Conservation (phyloP, 352 stramenopile genomes). For the Phytophthora boehmeriae region DNA sequence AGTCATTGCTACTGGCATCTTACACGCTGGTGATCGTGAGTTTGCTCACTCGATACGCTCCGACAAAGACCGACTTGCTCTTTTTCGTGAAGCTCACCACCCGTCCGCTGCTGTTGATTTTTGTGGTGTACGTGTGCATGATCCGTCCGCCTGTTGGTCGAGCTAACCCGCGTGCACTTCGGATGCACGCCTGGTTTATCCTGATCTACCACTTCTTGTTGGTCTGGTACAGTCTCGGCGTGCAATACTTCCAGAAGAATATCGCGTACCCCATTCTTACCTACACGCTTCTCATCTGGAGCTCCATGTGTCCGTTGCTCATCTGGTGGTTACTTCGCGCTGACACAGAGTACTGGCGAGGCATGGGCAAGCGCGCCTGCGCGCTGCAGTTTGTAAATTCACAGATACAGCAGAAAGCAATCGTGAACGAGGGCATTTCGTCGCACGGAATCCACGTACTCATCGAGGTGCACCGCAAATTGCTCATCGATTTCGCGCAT, state of each 20-base stretch:
- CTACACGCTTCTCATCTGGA: slow-evolving; percentile 32
- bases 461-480: slow-evolving; percentile 68
- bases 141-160: slow-evolving; percentile 25
- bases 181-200: slow-evolving; percentile 38
- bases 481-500: slow-evolving; percentile 64
- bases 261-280: slow-evolving; percentile 15
- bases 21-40: slow-evolving; percentile 46
- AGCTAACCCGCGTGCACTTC: slow-evolving; percentile 25
- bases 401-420: slow-evolving; percentile 6
- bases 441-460: slow-evolving; percentile 50
- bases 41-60: slow-evolving; percentile 10
- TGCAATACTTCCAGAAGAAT: slow-evolving; percentile 9
- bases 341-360: slow-evolving; percentile 50
- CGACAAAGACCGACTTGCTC: neutral
- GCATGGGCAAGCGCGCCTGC: slow-evolving; percentile 37
- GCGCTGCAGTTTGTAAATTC: slow-evolving; percentile 22
- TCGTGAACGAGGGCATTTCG: slow-evolving; percentile 42
- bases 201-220: slow-evolving; percentile 31
- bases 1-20: slow-evolving; percentile 39
- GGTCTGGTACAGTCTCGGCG: slow-evolving; percentile 7
- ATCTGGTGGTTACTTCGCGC: slow-evolving; percentile 50
- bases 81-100: slow-evolving; percentile 26
- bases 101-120: slow-evolving; percentile 26
- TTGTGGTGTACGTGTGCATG: slow-evolving; percentile 33
- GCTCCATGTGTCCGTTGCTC: slow-evolving; percentile 32